phyloP scores from a whole-genome alignment of 2,329 filamentous ascomycete genomes.

The Paraphoma sp. region DNA sequence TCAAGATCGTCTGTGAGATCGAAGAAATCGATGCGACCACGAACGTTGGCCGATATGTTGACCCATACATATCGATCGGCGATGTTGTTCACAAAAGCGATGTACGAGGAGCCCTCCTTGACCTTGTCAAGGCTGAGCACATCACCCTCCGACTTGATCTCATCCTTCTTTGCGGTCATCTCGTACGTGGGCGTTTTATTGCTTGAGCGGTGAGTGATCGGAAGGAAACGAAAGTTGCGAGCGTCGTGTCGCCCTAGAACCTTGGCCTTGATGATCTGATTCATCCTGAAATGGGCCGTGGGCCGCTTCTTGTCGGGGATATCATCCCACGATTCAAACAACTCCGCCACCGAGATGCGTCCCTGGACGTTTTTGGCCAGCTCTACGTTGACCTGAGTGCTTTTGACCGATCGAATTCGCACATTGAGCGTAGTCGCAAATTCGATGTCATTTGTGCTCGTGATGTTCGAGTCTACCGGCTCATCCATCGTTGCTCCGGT shows the following conservation, averaged over 20 bases:
- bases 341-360: constrained; percentile 89
- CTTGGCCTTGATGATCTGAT: constrained; percentile 75
- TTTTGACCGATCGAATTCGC: constrained; percentile 81
- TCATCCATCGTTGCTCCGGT: constrained; percentile 57
- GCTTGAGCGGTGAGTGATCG: constrained; percentile 82
- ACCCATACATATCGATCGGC: constrained; percentile 84
- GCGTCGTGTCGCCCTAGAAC: constrained; percentile 90
- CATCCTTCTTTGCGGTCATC: constrained; percentile 76
- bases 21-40: constrained; percentile 80
- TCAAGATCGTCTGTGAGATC: constrained; percentile 89
- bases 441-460: constrained; percentile 72
- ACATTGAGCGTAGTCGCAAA: constrained; percentile 78
- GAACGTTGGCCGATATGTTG: constrained; percentile 85
- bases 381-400: constrained; percentile 90
- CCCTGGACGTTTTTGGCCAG: constrained; percentile 88
- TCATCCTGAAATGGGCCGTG: constrained; percentile 73
- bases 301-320: constrained; percentile 84
- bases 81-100: constrained; percentile 92
- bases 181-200: constrained; percentile 80
- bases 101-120: constrained; percentile 71
- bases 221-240: constrained; percentile 87
- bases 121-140: constrained; percentile 76
- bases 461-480: constrained; percentile 69
- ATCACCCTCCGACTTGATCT: constrained; percentile 62
- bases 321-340: constrained; percentile 87